These are phyloP conservation scores for Hyaloperonospora brassicae DNA, from an alignment of 352 stramenopile genomes.

Conservation along the genomic window DNA sequence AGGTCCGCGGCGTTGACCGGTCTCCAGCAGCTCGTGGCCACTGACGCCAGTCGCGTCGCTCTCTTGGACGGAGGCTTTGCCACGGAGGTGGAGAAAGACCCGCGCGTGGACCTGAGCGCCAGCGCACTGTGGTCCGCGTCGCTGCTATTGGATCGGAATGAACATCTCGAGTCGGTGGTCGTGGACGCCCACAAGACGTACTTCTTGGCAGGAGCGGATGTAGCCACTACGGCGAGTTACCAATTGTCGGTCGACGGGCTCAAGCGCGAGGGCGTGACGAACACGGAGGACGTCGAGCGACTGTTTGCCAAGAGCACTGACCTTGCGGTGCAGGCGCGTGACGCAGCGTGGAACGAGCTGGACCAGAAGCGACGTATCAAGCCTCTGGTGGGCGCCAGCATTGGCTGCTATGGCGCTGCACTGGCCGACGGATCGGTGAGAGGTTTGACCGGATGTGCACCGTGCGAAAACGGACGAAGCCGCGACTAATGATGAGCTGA, in stretches of 20 bases:
- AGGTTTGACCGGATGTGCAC: slow-evolving; percentile 8
- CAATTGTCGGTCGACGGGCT: slow-evolving; percentile 82
- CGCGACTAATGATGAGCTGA: slow-evolving; percentile 5
- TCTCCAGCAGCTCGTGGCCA: slow-evolving; percentile 27
- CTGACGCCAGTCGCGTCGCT: slow-evolving; percentile 30
- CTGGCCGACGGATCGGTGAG: slow-evolving; percentile 77
- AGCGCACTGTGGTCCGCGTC: slow-evolving; percentile 67
- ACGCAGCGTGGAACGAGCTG: slow-evolving; percentile 41
- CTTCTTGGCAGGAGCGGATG: slow-evolving; percentile 66
- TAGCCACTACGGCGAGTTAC: slow-evolving; percentile 79
- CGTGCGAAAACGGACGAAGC: background rate
- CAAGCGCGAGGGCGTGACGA: slow-evolving; percentile 47
- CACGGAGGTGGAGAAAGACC: slow-evolving; percentile 71
- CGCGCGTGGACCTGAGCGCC: slow-evolving; percentile 43
- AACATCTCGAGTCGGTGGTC: slow-evolving; percentile 47
- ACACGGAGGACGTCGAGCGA: slow-evolving; percentile 37
- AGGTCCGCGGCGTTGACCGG: slow-evolving; percentile 25
- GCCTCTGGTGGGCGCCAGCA: slow-evolving; percentile 72
- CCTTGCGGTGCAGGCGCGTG: slow-evolving; percentile 55
- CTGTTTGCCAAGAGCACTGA: slow-evolving; percentile 72
- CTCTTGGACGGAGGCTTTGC: slow-evolving; percentile 70
- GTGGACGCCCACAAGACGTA: slow-evolving; percentile 64
- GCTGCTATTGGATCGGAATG: slow-evolving; percentile 52
- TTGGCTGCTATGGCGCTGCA: slow-evolving; percentile 80
- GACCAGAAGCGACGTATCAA: slow-evolving; percentile 39